Percentiles rank a stretch among this genome's conserved stretches.
Evolutionary conservation across 768 basidiomycete genomes (phyloP).

Genomic region (Leucogyrophana mollusca): DNA sequence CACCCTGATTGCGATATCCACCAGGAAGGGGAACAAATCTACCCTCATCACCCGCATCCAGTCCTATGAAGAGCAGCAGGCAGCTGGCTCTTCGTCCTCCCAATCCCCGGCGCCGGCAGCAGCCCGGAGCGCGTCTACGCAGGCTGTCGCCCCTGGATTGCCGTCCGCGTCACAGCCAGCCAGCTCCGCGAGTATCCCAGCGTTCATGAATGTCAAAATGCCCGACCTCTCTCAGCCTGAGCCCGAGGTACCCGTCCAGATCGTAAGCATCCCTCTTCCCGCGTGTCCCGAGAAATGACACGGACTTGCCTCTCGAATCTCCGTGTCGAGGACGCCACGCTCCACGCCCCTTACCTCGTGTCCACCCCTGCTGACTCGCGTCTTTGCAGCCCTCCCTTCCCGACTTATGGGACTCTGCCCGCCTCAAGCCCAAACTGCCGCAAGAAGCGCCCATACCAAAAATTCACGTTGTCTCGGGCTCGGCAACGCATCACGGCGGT

Average conservation of each 20-base stretch:
- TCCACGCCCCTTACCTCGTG: conserved; percentile 1
- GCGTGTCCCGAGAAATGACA: no score
- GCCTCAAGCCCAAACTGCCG: conserved; percentile 29
- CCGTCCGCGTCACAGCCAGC: conserved; percentile 33
- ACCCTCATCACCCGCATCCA: conserved; percentile 53
- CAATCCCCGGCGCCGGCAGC: conserved; percentile 18
- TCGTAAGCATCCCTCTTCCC: conserved; percentile 42
- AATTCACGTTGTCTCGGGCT: conserved; percentile 49
- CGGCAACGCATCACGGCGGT: conserved; percentile 44
- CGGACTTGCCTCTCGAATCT: not conserved
- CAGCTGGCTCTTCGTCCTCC: conserved; percentile 16
- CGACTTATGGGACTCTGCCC: conserved; percentile 59
- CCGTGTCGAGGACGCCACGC: not conserved
- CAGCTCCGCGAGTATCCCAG: conserved; percentile 16
- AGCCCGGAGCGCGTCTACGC: conserved; percentile 24
- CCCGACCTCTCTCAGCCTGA: conserved; percentile 52
- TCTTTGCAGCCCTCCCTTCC: conserved; percentile 51
- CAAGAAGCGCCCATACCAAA: conserved; percentile 37
- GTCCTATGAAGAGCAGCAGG: conserved; percentile 41
- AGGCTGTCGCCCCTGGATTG: conserved; percentile 40
- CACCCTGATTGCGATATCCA: conserved; percentile 7
- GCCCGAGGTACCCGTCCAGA: conserved; percentile 47
- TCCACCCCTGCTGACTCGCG: conserved; percentile 6
- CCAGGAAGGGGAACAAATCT: conserved; percentile 60
- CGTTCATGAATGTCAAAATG: conserved; percentile 49